Conservation (phyloP, 176 grass and related monocot species). For the Dendrocalamus sinicus region DNA sequence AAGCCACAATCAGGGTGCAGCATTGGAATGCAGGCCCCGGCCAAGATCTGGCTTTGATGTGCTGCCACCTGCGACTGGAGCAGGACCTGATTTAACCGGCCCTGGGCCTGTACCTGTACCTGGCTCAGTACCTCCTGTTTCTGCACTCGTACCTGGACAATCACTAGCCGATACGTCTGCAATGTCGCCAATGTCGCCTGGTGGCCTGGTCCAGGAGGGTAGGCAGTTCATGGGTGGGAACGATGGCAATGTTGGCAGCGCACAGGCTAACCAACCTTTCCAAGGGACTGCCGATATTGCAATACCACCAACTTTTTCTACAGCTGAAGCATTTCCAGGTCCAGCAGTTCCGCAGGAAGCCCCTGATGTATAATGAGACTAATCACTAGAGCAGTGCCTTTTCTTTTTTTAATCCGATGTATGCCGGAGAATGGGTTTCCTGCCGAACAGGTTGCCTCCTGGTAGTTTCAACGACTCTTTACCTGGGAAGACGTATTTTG, state of each 20-base stretch:
- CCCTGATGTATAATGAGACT: conserved; percentile 49
- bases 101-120: conserved; percentile 17
- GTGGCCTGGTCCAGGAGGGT: conserved; percentile 42
- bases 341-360: conserved; percentile 34
- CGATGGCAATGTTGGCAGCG: background rate
- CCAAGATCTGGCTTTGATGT: conserved; percentile 74
- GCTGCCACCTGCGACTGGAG: conserved; percentile 46
- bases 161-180: conserved; percentile 26
- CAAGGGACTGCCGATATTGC: conserved; percentile 16
- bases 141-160: background rate
- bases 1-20: conserved; percentile 52
- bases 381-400: background rate
- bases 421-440: conserved; percentile 14
- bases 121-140: conserved; percentile 11
- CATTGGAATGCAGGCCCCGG: conserved; percentile 48
- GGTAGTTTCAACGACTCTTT: background rate
- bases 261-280: conserved; percentile 24
- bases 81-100: conserved; percentile 30
- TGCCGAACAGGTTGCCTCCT: background rate
- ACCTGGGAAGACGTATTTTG: background rate
- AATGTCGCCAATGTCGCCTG: conserved; percentile 62
- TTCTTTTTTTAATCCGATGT: conserved; percentile 6
- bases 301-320: conserved; percentile 35
- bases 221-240: background rate
- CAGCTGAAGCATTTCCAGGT: conserved; percentile 38